A percentile compares a stretch with the other conserved stretches of the same genome.
Evolutionary conservation across 164 flowering plant genomes (phyloP).

Genomic region (Vitis rotundifolia): DNA sequence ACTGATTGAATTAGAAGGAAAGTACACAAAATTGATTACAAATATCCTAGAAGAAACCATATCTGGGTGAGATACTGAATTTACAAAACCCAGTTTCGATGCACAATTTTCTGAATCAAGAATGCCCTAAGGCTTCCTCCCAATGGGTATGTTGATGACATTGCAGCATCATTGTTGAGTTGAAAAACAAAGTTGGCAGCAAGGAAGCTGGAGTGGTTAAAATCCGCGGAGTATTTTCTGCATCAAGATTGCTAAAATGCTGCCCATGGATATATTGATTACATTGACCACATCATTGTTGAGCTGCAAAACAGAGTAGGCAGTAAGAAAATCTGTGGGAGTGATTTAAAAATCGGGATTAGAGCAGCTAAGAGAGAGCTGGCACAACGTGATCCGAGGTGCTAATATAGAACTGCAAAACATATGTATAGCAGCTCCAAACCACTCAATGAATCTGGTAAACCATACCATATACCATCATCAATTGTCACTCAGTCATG

Average conservation of each 20-base stretch:
- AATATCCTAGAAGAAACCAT: background rate
- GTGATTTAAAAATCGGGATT: background rate
- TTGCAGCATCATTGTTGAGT: slow-evolving; percentile 89
- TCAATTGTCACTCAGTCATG: background rate
- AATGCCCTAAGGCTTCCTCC: slow-evolving; percentile 75
- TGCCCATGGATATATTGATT: slow-evolving; percentile 86
- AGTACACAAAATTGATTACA: background rate
- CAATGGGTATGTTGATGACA: slow-evolving; percentile 75
- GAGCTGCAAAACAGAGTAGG: slow-evolving; percentile 58
- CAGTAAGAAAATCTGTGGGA: background rate
- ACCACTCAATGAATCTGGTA: too few relatives aligned
- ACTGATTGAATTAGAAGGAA: background rate
- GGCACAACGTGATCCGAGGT: too few relatives aligned
- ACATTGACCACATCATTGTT: slow-evolving; percentile 85
- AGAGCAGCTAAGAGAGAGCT: background rate
- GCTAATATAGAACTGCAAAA: too few relatives aligned
- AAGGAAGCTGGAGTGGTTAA: background rate
- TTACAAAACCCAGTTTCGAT: slow-evolving; percentile 31
- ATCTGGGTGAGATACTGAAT: background rate
- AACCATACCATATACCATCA: background rate
- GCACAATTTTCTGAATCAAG: slow-evolving; percentile 62
- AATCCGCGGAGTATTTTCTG: slow-evolving; percentile 38
- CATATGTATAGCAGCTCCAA: too few relatives aligned
- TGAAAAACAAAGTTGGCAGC: slow-evolving; percentile 36
- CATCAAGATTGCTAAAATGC: slow-evolving; percentile 72